phyloP scores from a whole-genome alignment of 495 filamentous ascomycete species.

The Melanomma pulvis-pyrius region DNA sequence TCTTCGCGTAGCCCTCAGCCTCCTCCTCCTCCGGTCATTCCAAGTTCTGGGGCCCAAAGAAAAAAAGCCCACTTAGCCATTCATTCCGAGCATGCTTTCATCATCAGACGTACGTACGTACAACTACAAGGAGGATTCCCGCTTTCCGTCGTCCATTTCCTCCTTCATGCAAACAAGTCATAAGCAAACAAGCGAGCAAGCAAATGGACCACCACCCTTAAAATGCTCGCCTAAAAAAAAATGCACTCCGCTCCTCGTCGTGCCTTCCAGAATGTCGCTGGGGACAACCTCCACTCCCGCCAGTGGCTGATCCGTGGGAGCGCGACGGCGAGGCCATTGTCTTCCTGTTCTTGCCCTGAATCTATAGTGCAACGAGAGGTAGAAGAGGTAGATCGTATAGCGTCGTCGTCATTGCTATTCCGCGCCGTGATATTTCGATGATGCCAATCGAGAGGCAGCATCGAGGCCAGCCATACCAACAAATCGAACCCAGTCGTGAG shows the following conservation, averaged over 20 bases:
- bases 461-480: neutral
- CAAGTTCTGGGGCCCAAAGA: no score
- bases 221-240: neutral
- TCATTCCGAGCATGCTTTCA: neutral
- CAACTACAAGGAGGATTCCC: neutral
- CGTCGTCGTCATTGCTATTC: neutral
- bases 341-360: neutral
- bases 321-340: neutral
- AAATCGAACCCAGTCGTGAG: neutral
- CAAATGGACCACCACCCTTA: neutral
- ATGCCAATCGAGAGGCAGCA: neutral
- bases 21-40: no score
- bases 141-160: neutral
- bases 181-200: neutral
- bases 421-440: neutral
- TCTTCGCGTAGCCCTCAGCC: no score
- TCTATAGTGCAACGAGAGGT: neutral
- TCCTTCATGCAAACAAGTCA: neutral
- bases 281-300: no score
- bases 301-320: neutral
- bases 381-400: slow-evolving; percentile 8
- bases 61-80: neutral
- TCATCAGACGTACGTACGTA: slow-evolving; percentile 11
- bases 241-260: neutral
- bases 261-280: neutral